phyloP scores from a whole-genome alignment of 2,329 filamentous ascomycete genomes.

The Aureobasidium vineae region DNA sequence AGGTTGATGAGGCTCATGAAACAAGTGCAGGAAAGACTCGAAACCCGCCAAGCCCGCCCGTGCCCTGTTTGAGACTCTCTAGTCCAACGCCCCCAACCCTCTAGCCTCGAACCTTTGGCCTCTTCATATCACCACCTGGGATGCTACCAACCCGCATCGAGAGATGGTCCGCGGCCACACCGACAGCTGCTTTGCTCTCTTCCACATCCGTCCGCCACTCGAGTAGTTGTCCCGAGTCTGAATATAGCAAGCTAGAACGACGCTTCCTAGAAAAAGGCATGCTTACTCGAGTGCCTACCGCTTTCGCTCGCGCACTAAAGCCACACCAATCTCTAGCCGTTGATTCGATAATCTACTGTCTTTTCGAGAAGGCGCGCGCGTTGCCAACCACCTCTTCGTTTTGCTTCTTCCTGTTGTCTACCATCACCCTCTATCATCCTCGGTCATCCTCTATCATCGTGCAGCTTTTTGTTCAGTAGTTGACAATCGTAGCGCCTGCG shows the following conservation, averaged over 20 bases:
- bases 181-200: neutral
- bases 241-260: no score
- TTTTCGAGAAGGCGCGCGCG: neutral
- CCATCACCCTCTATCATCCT: neutral
- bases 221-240: no score
- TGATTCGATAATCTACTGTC: constrained; percentile 25
- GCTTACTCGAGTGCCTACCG: constrained; percentile 21
- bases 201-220: neutral
- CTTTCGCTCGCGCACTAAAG: constrained; percentile 18
- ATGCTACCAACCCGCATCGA: neutral
- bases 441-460: neutral
- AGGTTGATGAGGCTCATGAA: constrained; percentile 27
- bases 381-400: constrained; percentile 5
- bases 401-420: neutral
- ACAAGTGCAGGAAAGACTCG: constrained; percentile 23
- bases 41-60: constrained; percentile 23
- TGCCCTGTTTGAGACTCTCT: constrained; percentile 24
- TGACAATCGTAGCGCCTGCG: constrained; percentile 1
- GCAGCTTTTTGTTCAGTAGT: neutral
- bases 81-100: constrained; percentile 11
- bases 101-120: constrained; percentile 12
- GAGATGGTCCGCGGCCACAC: constrained; percentile 10
- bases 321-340: constrained; percentile 24
- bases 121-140: neutral
- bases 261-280: neutral